phyloP scores from a whole-genome alignment of 148 eudicot genomes.

The Amaranthus hypochondriacus region DNA sequence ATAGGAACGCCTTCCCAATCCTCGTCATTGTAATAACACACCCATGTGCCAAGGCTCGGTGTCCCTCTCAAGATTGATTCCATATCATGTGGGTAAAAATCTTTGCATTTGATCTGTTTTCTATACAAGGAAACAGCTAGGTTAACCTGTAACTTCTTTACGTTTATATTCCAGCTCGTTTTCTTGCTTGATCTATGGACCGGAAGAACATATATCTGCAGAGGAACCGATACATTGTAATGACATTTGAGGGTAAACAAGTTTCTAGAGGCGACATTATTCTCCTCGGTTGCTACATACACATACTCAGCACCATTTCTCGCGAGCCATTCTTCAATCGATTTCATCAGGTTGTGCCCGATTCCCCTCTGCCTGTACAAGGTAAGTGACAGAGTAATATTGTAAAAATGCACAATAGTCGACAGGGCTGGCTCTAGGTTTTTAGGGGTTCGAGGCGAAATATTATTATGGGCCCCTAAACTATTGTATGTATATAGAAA shows the following conservation, averaged over 20 bases:
- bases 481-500: no score
- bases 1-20: constrained; percentile 3
- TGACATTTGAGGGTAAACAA: constrained; percentile 12
- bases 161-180: not conserved
- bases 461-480: no score
- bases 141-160: not conserved
- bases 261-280: constrained; percentile 7
- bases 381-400: not conserved
- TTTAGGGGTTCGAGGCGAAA: no score
- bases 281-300: constrained; percentile 6
- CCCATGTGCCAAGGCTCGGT: constrained; percentile 7
- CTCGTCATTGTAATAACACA: constrained; percentile 4
- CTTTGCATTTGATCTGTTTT: constrained; percentile 1
- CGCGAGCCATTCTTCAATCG: constrained; percentile 16
- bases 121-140: constrained; percentile 3
- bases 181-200: not conserved
- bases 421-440: no score
- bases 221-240: not conserved
- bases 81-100: constrained; percentile 8
- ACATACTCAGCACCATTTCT: constrained; percentile 7
- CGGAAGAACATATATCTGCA: not conserved
- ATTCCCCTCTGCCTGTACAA: constrained; percentile 8
- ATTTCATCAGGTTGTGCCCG: constrained; percentile 7
- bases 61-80: constrained; percentile 8
- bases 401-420: not conserved